These are phyloP conservation scores for Populus tremula DNA, from an alignment of 345 rosid species.

Conservation along the genomic window DNA sequence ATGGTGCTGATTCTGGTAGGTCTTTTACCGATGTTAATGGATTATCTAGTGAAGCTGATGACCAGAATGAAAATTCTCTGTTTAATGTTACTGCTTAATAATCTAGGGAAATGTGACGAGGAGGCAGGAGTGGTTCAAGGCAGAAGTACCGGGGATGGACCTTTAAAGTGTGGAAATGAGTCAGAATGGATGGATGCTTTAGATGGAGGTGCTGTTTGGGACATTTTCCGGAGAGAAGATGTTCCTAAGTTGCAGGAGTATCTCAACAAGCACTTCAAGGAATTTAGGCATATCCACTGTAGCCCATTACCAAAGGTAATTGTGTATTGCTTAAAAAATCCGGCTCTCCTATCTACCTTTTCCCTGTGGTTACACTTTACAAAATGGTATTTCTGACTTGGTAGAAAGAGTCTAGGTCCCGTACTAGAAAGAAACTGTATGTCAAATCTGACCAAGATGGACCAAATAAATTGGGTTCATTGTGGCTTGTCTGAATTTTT, in stretches of 20 bases:
- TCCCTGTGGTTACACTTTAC: no score
- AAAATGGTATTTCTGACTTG: no score
- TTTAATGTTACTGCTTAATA: not conserved
- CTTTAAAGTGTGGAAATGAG: conserved; percentile 2
- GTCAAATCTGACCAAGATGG: no score
- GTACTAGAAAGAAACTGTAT: no score
- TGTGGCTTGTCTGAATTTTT: no score
- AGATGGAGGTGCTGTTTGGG: conserved; percentile 81
- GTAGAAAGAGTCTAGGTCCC: no score
- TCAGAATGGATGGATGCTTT: conserved; percentile 12
- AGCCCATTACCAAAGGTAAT: conserved; percentile 53
- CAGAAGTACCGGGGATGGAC: not conserved
- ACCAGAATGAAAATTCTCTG: not conserved
- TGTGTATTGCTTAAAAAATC: no score
- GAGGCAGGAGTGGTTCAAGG: conserved; percentile 14
- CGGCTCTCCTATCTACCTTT: no score
- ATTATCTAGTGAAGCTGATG: not conserved
- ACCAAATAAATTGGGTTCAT: no score
- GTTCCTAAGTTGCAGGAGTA: conserved; percentile 58
- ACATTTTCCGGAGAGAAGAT: conserved; percentile 76
- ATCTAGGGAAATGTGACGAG: conserved; percentile 1
- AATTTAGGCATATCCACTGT: conserved; percentile 66
- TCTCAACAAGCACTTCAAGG: conserved; percentile 55
- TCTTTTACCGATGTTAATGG: not conserved
- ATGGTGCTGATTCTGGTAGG: not conserved